Evolutionary conservation across 176 grass and related monocot genomes (phyloP).

Genomic region (Aegilops longissima): DNA sequence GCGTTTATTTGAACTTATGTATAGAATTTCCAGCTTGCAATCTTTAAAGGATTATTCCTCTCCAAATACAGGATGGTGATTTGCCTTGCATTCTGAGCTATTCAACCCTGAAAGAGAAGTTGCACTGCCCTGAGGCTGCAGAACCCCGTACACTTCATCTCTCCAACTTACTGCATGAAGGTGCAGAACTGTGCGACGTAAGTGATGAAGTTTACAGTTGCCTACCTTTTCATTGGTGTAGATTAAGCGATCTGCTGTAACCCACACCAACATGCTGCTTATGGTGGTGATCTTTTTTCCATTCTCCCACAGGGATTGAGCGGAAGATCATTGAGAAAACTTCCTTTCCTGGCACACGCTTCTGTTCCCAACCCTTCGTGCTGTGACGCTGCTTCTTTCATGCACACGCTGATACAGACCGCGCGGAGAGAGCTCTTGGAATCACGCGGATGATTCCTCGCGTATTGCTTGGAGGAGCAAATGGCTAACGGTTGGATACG

Average conservation of each 20-base stretch:
- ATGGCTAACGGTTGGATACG: slow-evolving; percentile 9
- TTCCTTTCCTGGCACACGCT: slow-evolving; percentile 94
- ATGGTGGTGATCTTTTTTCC: background rate
- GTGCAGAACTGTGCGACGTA: slow-evolving; percentile 81
- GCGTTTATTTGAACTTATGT: background rate
- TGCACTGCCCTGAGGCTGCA: slow-evolving; percentile 41
- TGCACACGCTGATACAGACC: slow-evolving; percentile 67
- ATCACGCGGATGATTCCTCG: slow-evolving; percentile 39
- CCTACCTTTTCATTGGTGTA: background rate
- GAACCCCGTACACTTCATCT: slow-evolving; percentile 56
- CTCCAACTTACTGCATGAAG: slow-evolving; percentile 67
- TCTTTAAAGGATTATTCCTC: background rate
- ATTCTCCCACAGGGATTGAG: slow-evolving; percentile 67
- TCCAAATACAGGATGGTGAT: slow-evolving; percentile 36
- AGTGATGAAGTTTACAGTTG: slow-evolving; percentile 12
- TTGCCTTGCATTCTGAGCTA: slow-evolving; percentile 58
- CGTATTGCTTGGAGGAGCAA: slow-evolving; percentile 15
- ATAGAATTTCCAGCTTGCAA: background rate
- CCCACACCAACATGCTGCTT: background rate
- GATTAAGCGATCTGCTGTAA: background rate
- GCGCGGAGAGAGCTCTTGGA: slow-evolving; percentile 74
- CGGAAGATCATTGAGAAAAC: slow-evolving; percentile 84
- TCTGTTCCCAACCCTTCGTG: slow-evolving; percentile 47
- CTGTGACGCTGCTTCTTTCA: slow-evolving; percentile 59
- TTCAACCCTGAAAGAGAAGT: slow-evolving; percentile 73